Percentiles rank a stretch among this genome's conserved stretches.
These are phyloP conservation scores for Talaromyces ruber DNA, from an alignment of 495 filamentous ascomycete genomes.

Conservation along the genomic window DNA sequence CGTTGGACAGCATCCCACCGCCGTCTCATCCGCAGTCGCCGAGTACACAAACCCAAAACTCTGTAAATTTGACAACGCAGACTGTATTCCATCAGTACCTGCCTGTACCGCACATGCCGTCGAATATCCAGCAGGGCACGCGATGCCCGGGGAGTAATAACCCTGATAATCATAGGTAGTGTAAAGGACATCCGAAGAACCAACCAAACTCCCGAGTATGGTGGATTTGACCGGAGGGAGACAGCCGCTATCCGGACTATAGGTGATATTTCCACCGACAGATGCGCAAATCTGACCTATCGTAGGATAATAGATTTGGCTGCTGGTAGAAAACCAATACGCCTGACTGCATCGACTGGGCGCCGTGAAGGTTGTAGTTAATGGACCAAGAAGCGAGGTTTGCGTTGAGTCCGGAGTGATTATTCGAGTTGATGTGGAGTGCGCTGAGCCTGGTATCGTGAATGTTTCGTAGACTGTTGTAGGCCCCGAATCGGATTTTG, in stretches of 20 bases:
- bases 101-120: not conserved
- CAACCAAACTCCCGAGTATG: not conserved
- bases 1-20: not conserved
- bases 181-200: not conserved
- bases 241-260: not conserved
- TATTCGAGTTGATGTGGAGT: not conserved
- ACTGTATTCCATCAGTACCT: not conserved
- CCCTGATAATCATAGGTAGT: not conserved
- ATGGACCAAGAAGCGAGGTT: not conserved
- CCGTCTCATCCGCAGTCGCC: conserved; percentile 1
- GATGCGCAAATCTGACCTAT: not conserved
- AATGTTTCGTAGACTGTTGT: not conserved
- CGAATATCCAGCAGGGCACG: not conserved
- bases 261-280: not conserved
- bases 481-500: not conserved
- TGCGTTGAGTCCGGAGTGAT: not conserved
- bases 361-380: not conserved
- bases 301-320: not conserved
- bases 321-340: not conserved
- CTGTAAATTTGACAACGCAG: not conserved
- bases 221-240: not conserved
- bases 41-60: not conserved
- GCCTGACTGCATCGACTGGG: not conserved
- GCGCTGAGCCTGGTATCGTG: not conserved
- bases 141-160: not conserved